These are phyloP conservation scores for Septoria linicola DNA, from an alignment of 2,329 filamentous ascomycete species.

Conservation along the genomic window DNA sequence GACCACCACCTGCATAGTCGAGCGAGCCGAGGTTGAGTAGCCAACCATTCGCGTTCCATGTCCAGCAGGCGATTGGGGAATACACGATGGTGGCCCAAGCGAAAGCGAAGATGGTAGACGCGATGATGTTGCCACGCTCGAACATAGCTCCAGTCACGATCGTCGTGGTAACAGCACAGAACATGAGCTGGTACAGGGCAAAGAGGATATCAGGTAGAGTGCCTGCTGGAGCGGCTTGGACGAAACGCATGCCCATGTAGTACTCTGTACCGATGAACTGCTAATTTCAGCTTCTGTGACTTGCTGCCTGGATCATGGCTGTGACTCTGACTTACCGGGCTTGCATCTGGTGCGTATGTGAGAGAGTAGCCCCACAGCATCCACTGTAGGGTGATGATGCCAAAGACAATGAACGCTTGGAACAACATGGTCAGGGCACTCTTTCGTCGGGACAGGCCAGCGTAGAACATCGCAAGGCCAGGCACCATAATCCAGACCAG, in stretches of 20 bases:
- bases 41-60: constrained; percentile 66
- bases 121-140: constrained; percentile 62
- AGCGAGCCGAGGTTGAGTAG: constrained; percentile 59
- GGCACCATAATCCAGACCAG: constrained; percentile 67
- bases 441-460: constrained; percentile 62
- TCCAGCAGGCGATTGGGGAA: constrained; percentile 64
- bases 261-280: constrained; percentile 64
- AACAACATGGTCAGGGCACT: constrained; percentile 62
- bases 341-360: constrained; percentile 41
- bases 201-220: constrained; percentile 53
- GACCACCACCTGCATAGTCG: constrained; percentile 63
- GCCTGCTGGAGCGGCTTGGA: constrained; percentile 57
- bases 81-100: constrained; percentile 66
- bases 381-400: constrained; percentile 58
- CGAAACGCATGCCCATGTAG: constrained; percentile 62
- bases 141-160: constrained; percentile 65
- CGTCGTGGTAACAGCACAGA: constrained; percentile 61
- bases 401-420: constrained; percentile 59
- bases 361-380: constrained; percentile 65
- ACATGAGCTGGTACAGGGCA: constrained; percentile 64
- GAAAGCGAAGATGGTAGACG: constrained; percentile 64
- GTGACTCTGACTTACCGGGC: not conserved
- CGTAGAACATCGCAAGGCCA: constrained; percentile 64
- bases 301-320: constrained; percentile 46
- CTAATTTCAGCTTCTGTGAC: constrained; percentile 39